Evolutionary conservation across 768 basidiomycete species (phyloP), one percentile per base, ranked within the genome.

Genomic region (Dacryopinax primogenitus): DNA sequence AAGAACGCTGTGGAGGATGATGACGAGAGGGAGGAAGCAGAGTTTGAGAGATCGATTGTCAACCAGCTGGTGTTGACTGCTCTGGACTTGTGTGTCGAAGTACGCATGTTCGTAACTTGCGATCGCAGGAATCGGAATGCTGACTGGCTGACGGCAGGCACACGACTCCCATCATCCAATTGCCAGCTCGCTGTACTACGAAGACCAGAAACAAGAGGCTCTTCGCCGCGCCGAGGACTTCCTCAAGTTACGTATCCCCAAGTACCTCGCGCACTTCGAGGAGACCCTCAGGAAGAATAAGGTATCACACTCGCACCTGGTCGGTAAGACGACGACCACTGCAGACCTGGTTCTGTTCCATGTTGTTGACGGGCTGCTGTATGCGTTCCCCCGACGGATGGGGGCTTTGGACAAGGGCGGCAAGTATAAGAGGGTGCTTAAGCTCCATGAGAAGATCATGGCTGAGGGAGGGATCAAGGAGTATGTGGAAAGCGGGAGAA

Each of bases 281-380:
- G 68, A 66, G 33, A 72, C 77, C 21, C 67, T 75, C 32, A 34
- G 67, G 26, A 58, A 68, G 26, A 76, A 72, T 65, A 63, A 26
- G 15, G 45, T 28, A 2, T 51, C 61, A 16, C 34, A 39, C 3
- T 69, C 44, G 6, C 71, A 68, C 66, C 68, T 79, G 26, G 70
- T 77, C 33, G 74, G 74, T 6, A 65, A 66, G 16, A 69, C 66
- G 13, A 72, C 74, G 23, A 77, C 77, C 32, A 76, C 76, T 33
- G 79, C 79, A 11, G 80, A 81, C 71, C 70, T 80, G 23, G 72
- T 71, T 15, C 71, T 81, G 21, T 80, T 77, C 70, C 77, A 79
- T 41, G 70, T 79, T 39, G 61, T 74, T 26, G 68, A 72, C 33
- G 74, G 79, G 3, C 45, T 76, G 18, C 11, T 66, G 23, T 74